Conservation (phyloP, 345 rosid species). For the Adansonia digitata region DNA sequence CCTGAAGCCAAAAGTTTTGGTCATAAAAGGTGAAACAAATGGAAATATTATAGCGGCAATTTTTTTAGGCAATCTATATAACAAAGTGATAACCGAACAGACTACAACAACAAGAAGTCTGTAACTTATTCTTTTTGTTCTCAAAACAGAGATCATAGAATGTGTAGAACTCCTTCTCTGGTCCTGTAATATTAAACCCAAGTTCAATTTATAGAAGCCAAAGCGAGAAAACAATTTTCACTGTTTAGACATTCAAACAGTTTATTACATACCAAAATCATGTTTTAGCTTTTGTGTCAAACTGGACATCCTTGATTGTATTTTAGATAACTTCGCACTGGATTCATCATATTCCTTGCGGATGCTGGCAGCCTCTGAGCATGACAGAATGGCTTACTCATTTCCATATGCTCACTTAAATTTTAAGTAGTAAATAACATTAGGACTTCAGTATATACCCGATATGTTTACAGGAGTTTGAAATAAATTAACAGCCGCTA, state of each 20-base stretch:
- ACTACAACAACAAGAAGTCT: not conserved
- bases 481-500: slow-evolving; percentile 69
- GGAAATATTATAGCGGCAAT: not conserved
- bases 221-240: slow-evolving; percentile 11
- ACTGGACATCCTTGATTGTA: slow-evolving; percentile 80
- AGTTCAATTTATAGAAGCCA: slow-evolving; percentile 21
- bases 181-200: slow-evolving; percentile 46
- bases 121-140: slow-evolving; percentile 84
- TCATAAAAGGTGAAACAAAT: slow-evolving; percentile 11
- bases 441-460: slow-evolving; percentile 33
- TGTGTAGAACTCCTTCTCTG: slow-evolving; percentile 84
- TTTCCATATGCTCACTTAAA: slow-evolving; percentile 1
- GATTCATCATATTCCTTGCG: slow-evolving; percentile 82
- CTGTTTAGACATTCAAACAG: slow-evolving; percentile 10
- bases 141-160: slow-evolving; percentile 77
- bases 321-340: slow-evolving; percentile 62
- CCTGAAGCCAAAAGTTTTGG: slow-evolving; percentile 37
- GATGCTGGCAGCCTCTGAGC: slow-evolving; percentile 67
- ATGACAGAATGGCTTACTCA: slow-evolving; percentile 15
- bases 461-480: slow-evolving; percentile 68
- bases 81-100: not conserved
- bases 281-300: slow-evolving; percentile 70
- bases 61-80: slow-evolving; percentile 1
- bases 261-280: slow-evolving; percentile 69
- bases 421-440: not conserved